A percentile compares a stretch with the other conserved stretches of the same genome.
phyloP scores from a whole-genome alignment of 2,329 filamentous ascomycete genomes.

The Tolypocladium paradoxum region DNA sequence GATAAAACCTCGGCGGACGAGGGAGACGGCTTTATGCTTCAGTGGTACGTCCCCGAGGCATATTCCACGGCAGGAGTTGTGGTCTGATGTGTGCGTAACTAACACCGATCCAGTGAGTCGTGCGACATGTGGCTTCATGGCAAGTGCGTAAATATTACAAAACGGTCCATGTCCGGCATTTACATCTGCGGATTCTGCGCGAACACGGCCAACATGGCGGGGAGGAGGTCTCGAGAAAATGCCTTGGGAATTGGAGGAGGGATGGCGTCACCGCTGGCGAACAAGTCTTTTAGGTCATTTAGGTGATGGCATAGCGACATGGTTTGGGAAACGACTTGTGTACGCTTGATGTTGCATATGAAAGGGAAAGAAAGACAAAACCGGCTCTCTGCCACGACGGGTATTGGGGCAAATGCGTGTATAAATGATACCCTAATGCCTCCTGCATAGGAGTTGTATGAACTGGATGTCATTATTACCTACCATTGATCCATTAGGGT shows the following conservation, averaged over 20 bases:
- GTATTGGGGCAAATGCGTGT: constrained; percentile 5
- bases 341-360: background rate
- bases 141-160: constrained; percentile 49
- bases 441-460: background rate
- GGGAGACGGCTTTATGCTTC: constrained; percentile 46
- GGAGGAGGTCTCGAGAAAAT: constrained; percentile 34
- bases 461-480: background rate
- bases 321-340: background rate
- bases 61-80: background rate
- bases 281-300: constrained; percentile 32
- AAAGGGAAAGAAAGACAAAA: constrained; percentile 7
- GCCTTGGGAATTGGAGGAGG: constrained; percentile 19
- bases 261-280: constrained; percentile 27
- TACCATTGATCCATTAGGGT: background rate
- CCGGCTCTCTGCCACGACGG: constrained; percentile 11
- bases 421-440: background rate
- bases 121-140: constrained; percentile 57
- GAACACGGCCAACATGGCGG: constrained; percentile 44
- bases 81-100: background rate
- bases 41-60: constrained; percentile 42
- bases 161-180: constrained; percentile 44
- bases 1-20: constrained; percentile 31
- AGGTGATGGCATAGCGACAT: constrained; percentile 15
- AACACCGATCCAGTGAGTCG: constrained; percentile 36
- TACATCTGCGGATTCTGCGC: constrained; percentile 56